These are phyloP conservation scores for Neurospora sp. DNA, from an alignment of 495 filamentous ascomycete genomes.

Conservation along the genomic window DNA sequence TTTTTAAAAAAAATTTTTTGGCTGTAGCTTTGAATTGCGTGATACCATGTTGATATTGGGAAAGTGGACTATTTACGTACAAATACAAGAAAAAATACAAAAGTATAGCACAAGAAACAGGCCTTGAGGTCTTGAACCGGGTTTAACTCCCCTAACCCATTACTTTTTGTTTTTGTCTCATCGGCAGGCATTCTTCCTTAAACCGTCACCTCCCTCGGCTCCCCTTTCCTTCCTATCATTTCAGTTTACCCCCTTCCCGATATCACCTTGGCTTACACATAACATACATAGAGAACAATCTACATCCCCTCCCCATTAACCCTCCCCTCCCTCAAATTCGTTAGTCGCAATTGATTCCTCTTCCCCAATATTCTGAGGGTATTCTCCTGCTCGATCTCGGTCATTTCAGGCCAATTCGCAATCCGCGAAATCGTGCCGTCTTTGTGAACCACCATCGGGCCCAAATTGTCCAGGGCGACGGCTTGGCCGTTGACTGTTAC, in stretches of 20 bases:
- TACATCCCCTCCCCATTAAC: slow-evolving; percentile 2
- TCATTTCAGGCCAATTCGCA: slow-evolving; percentile 58
- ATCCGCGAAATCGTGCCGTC: slow-evolving; percentile 58
- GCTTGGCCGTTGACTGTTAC: slow-evolving; percentile 39
- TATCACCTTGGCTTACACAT: neutral
- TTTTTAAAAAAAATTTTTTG: neutral
- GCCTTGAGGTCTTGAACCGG: neutral
- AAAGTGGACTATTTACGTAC: neutral
- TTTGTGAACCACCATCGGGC: slow-evolving; percentile 57
- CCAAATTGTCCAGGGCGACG: slow-evolving; percentile 47
- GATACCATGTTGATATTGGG: neutral
- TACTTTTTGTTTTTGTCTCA: neutral
- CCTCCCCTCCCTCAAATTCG: slow-evolving; percentile 36
- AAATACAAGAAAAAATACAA: neutral
- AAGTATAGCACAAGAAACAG: neutral
- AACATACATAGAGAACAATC: neutral
- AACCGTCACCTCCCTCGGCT: neutral
- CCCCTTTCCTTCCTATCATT: too few relatives aligned
- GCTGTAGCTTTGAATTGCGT: neutral
- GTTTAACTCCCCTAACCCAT: neutral
- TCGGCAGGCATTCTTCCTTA: neutral
- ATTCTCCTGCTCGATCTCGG: slow-evolving; percentile 49
- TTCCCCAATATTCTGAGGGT: slow-evolving; percentile 52
- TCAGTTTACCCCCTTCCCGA: too few relatives aligned
- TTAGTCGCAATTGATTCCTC: slow-evolving; percentile 52